Evolutionary conservation across 1,139 yeast species (phyloP).

Genomic region (Magnusiomyces sp.): DNA sequence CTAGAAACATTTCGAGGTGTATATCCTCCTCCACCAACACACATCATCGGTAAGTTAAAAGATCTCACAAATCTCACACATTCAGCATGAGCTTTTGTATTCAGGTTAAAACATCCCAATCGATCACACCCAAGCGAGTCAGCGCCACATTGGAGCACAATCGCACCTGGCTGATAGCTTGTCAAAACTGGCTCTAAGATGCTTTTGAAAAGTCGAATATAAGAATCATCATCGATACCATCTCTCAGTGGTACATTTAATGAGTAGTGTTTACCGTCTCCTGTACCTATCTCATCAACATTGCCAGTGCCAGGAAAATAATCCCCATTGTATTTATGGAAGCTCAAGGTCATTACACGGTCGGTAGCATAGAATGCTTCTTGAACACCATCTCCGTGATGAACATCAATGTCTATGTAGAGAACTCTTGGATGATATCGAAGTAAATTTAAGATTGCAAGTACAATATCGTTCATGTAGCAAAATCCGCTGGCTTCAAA

Average conservation of each 20-base stretch:
- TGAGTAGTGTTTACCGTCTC: slow-evolving; percentile 79
- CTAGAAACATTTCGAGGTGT: slow-evolving; percentile 95
- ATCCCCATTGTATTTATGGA: slow-evolving; percentile 86
- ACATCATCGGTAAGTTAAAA: slow-evolving; percentile 82
- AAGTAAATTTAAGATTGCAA: slow-evolving; percentile 81
- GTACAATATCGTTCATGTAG: slow-evolving; percentile 80
- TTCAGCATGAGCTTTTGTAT: slow-evolving; percentile 91
- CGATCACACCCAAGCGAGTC: slow-evolving; percentile 89
- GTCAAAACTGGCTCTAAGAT: slow-evolving; percentile 80
- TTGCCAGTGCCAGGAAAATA: slow-evolving; percentile 97
- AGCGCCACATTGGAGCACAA: slow-evolving; percentile 79
- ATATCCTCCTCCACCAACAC: slow-evolving; percentile 96
- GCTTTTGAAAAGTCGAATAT: slow-evolving; percentile 41
- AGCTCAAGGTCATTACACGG: slow-evolving; percentile 94
- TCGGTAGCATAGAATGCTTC: slow-evolving; percentile 96
- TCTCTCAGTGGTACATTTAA: slow-evolving; percentile 86
- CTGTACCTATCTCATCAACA: slow-evolving; percentile 79
- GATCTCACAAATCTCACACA: slow-evolving; percentile 86
- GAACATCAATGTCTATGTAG: slow-evolving; percentile 92
- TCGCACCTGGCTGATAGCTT: slow-evolving; percentile 84
- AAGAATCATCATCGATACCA: slow-evolving; percentile 86
- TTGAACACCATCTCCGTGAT: slow-evolving; percentile 98
- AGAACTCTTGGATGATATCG: slow-evolving; percentile 92
- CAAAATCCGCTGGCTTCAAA: slow-evolving; percentile 95
- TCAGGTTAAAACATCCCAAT: slow-evolving; percentile 83